Base-by-base conservation (phyloP, 2,329 filamentous ascomycete species). In the Penicillium sp. region DNA sequence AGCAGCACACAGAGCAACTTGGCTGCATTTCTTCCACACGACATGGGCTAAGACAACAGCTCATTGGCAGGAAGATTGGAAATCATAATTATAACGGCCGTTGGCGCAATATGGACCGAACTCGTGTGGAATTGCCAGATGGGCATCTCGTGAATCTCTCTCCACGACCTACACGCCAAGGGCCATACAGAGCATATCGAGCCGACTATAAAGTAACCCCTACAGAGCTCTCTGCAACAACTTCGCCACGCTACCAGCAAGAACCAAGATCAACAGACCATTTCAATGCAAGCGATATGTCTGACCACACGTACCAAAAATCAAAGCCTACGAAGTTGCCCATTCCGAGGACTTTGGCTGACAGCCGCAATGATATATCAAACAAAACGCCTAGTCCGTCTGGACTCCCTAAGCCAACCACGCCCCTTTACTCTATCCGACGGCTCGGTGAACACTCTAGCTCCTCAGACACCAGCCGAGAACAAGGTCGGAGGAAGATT, bases 81-180 rank as follows among this genome's bases (percentile, higher is more conserved):
- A 31, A 33, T 38, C 39, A 30, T 45, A 54, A 39, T 33, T 19
- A 19, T 28, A 31, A 33, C 41, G 29, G 7, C 19, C 18, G 22
- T 40, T 42, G 45, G 37, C 38, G 46, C 52, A 64, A 52, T 25
- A 68, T 68, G 65, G 61, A 53, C 33, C 49, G 46, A 47, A 54
- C 52, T 33, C 46, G 54, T 36, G 54, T 67, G 38, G 55, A 64
- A 50, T 50, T 65, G 37, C 61, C 64, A 10, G 59, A 62, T 37
- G 61, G 60, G 52, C 63, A 66, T 40, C 46, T 66, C 10, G 57
- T 67, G 41, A 67, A 65, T 41, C 58, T 67, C 30, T 60, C 60
- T 31, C 52, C 63, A 31, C 64, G 64, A 45, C 49, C 52, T 28
- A 54, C 53, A 36, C 41, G 34, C 14, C 34, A 52, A 28, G 37